Evolutionary conservation across 768 basidiomycete species (phyloP).

Genomic region (Tulasnella sp.): DNA sequence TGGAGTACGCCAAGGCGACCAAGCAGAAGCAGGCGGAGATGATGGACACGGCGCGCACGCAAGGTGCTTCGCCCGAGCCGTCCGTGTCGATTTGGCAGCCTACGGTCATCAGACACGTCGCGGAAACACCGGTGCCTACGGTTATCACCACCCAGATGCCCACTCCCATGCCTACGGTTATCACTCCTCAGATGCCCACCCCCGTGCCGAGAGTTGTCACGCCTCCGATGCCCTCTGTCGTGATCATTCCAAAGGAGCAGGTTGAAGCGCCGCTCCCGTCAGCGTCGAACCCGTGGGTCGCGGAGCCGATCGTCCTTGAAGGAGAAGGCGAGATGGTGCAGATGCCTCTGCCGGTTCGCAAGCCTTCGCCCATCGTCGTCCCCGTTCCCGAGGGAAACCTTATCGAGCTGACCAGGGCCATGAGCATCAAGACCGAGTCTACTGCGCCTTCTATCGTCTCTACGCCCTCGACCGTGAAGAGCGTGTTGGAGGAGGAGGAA

Average conservation of each 20-base stretch:
- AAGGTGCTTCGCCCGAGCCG: slow-evolving; percentile 7
- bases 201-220: background rate
- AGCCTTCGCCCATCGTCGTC: background rate
- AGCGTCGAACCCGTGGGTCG: background rate
- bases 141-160: slow-evolving; percentile 7
- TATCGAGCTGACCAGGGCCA: background rate
- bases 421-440: slow-evolving; percentile 1
- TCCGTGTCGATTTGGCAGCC: background rate
- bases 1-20: slow-evolving; percentile 29
- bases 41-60: background rate
- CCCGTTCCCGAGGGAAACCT: background rate
- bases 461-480: slow-evolving; percentile 4
- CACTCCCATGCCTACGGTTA: background rate
- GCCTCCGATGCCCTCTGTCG: background rate
- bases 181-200: slow-evolving; percentile 5
- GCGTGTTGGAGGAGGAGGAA: background rate
- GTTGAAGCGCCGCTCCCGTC: background rate
- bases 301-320: slow-evolving; percentile 2
- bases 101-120: slow-evolving; percentile 1
- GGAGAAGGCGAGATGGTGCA: slow-evolving; percentile 29
- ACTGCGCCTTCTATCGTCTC: background rate
- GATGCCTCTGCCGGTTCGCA: background rate
- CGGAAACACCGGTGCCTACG: background rate
- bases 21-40: slow-evolving; percentile 2
- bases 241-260: background rate